phyloP scores from a whole-genome alignment of 768 basidiomycete species.

The Boletus bicolor region DNA sequence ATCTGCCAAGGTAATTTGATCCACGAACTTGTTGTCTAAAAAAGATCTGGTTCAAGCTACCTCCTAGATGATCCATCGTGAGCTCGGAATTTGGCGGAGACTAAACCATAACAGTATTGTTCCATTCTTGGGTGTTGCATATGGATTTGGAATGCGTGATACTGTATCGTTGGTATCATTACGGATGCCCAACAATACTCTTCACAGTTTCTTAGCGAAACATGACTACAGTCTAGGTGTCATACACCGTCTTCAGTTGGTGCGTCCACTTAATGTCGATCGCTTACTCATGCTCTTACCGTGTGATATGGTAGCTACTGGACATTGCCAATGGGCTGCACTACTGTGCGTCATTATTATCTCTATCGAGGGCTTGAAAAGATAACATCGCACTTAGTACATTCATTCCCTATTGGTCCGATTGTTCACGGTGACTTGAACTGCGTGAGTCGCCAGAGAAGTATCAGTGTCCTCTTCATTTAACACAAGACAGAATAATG shows the following conservation, averaged over 20 bases:
- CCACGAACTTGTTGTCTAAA: no score
- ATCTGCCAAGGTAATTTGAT: not conserved
- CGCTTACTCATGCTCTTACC: slow-evolving; percentile 3
- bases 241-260: slow-evolving; percentile 1
- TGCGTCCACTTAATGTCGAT: slow-evolving; percentile 17
- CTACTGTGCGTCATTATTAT: not conserved
- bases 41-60: no score
- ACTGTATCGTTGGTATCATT: slow-evolving; percentile 22
- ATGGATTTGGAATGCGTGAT: no score
- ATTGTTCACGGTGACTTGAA: slow-evolving; percentile 14
- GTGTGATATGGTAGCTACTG: slow-evolving; percentile 13
- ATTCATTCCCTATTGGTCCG: not conserved
- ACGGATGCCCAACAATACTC: slow-evolving; percentile 26
- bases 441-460: not conserved
- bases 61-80: slow-evolving; percentile 1
- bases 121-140: not conserved
- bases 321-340: slow-evolving; percentile 12
- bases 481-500: slow-evolving; percentile 8
- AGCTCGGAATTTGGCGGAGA: slow-evolving; percentile 10
- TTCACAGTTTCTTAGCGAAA: slow-evolving; percentile 16
- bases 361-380: not conserved
- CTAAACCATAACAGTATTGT: not conserved
- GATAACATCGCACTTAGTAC: not conserved
- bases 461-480: not conserved
- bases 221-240: not conserved